A percentile compares a stretch with the other conserved stretches of the same genome.
Evolutionary conservation across 768 basidiomycete species (phyloP).

Genomic region (Tulasnella sp.): DNA sequence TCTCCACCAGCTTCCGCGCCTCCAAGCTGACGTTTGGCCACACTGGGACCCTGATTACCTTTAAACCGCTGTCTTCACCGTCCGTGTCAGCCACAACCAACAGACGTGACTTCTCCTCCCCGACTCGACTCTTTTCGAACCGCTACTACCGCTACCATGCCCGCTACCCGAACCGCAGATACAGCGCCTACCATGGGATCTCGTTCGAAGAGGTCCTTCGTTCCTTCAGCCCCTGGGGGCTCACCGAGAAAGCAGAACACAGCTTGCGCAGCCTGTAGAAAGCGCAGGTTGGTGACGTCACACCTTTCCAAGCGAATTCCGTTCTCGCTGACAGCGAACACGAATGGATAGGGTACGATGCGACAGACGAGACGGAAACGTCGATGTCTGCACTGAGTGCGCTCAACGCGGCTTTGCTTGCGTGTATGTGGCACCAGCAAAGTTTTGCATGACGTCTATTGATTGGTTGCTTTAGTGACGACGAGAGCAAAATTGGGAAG

Average conservation of each 20-base stretch:
- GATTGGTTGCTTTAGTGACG: neutral
- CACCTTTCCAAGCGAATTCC: neutral
- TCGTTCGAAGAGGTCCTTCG: neutral
- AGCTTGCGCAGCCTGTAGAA: slow-evolving; percentile 87
- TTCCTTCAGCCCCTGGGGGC: slow-evolving; percentile 36
- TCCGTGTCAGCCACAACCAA: neutral
- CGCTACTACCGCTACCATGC: neutral
- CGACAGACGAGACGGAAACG: slow-evolving; percentile 49
- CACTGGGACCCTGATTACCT: neutral
- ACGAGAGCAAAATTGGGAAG: neutral
- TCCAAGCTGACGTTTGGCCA: neutral
- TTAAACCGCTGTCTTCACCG: neutral
- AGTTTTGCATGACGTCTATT: neutral
- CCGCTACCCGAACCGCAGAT: neutral
- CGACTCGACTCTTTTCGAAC: neutral
- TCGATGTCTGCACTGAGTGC: slow-evolving; percentile 75
- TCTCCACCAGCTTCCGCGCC: neutral
- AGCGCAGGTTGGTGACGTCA: slow-evolving; percentile 29
- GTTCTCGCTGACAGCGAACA: neutral
- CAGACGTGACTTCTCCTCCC: neutral
- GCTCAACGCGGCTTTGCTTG: slow-evolving; percentile 83
- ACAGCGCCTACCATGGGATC: neutral
- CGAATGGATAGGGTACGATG: slow-evolving; percentile 63
- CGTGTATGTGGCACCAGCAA: slow-evolving; percentile 55
- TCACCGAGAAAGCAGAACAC: slow-evolving; percentile 78